Evolutionary conservation across 306 rosid species (phyloP), one percentile per base, ranked within the genome.

Genomic region (Biancaea sappan): DNA sequence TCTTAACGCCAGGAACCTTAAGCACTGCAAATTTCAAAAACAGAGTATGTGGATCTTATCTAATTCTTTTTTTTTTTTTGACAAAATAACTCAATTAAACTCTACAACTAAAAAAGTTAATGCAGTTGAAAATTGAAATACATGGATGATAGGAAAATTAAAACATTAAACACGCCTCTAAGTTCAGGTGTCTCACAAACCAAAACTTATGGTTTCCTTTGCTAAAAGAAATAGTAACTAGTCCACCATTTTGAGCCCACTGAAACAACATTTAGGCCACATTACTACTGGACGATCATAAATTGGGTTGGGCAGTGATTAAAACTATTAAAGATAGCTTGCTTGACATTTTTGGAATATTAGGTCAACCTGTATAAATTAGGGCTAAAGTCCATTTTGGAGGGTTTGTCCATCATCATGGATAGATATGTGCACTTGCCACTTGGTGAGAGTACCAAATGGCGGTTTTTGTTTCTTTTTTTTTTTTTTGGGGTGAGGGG

Each of bases 1-100:
- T 61, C 79, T 84, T 89, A 35, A 86, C 81, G 32, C 80, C 83
- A 1, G 85, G 86, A 51, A 25, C 73, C 67, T 82, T 89, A 61
- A 86, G 76, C 25, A 22, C 88, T 86, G 85, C 29, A 32, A 76
- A 72, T 15, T 22, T 48, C 60, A 66, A 79, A 43, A 40, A 41
- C 0, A 22, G 3, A 64, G 18, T n/a, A 64, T 14, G 7, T 52
- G n/a, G n/a, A 7, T 16, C 8, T 38, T 44, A 26, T 34, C 66
- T 43, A 2, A 43, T 43, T 60, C 46, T 32, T 34, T 21, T n/a
- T n/a, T n/a, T n/a, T n/a, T n/a, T n/a, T n/a, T n/a, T n/a, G n/a
- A n/a, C n/a, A n/a, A n/a, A n/a, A n/a, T n/a, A n/a, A n/a, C n/a
- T n/a, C n/a, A n/a, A n/a, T n/a, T n/a, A n/a, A n/a, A 21, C 16